Evolutionary conservation across 1,284 basidiomycete genomes (phyloP).

Genomic region (Moesziomyces parantarcticus): DNA sequence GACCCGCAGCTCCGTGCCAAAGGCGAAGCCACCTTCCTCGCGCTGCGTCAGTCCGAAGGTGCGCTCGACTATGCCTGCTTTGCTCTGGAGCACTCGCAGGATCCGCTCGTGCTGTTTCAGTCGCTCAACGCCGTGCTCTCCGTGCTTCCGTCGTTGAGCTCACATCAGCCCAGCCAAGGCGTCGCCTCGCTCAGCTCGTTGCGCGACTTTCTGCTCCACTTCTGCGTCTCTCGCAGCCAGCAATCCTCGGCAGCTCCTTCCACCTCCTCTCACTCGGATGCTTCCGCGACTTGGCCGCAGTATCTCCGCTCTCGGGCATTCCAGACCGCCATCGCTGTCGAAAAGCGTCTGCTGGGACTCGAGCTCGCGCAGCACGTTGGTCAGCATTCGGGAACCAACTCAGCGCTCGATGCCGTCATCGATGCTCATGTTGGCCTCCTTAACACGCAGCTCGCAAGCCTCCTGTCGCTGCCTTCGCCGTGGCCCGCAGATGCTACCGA

Average conservation of each 20-base stretch:
- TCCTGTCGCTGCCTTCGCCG: slow-evolving; percentile 31
- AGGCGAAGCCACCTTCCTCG: slow-evolving; percentile 57
- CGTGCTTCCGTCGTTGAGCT: slow-evolving; percentile 39
- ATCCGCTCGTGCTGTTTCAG: slow-evolving; percentile 55
- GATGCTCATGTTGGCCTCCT: slow-evolving; percentile 36
- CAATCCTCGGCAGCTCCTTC: slow-evolving; percentile 18
- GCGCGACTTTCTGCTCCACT: slow-evolving; percentile 53
- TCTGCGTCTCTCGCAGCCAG: slow-evolving; percentile 42
- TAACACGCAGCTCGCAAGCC: slow-evolving; percentile 37
- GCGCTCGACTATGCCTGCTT: slow-evolving; percentile 56
- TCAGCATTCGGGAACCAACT: slow-evolving; percentile 16
- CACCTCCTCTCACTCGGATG: slow-evolving; percentile 5
- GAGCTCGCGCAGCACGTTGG: slow-evolving; percentile 46
- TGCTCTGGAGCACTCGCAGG: slow-evolving; percentile 48
- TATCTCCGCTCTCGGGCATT: slow-evolving; percentile 50
- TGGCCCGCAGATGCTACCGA: slow-evolving; percentile 41
- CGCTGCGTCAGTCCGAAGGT: slow-evolving; percentile 47
- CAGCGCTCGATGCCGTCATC: slow-evolving; percentile 24
- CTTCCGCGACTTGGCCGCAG: slow-evolving; percentile 40
- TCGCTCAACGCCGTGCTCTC: slow-evolving; percentile 47
- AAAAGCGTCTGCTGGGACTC: slow-evolving; percentile 49
- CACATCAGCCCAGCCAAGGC: slow-evolving; percentile 22
- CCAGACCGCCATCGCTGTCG: slow-evolving; percentile 52
- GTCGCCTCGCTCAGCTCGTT: slow-evolving; percentile 36
- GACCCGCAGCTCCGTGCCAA: slow-evolving; percentile 47